Evolutionary conservation across 2,329 filamentous ascomycete species (phyloP).

Genomic region (Epichloe hybrida): DNA sequence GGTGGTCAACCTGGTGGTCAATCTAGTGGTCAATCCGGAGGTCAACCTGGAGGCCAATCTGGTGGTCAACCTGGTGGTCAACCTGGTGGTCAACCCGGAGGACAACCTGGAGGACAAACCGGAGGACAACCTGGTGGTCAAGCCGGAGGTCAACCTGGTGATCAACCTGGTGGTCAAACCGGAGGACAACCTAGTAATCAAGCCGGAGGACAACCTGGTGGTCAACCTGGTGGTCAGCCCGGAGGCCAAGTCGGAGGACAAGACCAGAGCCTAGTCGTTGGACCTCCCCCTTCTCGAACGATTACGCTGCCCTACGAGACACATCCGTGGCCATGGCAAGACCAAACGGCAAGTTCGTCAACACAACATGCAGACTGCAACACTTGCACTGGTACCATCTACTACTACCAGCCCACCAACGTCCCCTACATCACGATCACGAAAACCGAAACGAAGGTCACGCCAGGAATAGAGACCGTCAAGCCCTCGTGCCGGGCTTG

Average conservation of each 20-base stretch:
- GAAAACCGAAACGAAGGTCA: background rate
- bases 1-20: too few relatives aligned
- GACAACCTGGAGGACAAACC: too few relatives aligned
- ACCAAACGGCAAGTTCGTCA: background rate
- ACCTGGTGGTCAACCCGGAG: fast-evolving
- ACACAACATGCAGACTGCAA: background rate
- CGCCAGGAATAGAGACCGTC: slow-evolving; percentile 1
- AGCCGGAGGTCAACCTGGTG: too few relatives aligned
- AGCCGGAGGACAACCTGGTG: background rate
- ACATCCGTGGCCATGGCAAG: slow-evolving; percentile 2
- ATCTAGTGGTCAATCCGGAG: too few relatives aligned
- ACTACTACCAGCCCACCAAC: background rate
- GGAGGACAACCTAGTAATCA: background rate
- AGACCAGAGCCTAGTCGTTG: background rate
- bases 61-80: too few relatives aligned
- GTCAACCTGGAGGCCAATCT: too few relatives aligned
- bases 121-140: too few relatives aligned
- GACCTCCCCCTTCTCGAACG: background rate
- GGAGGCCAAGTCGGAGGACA: background rate
- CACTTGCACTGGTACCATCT: background rate
- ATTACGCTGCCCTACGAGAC: background rate
- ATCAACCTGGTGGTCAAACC: too few relatives aligned
- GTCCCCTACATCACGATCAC: background rate
- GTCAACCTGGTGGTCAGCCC: background rate
- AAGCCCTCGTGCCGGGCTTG: slow-evolving; percentile 1